Evolutionary conservation across 192 early-diverging fungal species (phyloP).

Genomic region (Backusella tuberculispora): DNA sequence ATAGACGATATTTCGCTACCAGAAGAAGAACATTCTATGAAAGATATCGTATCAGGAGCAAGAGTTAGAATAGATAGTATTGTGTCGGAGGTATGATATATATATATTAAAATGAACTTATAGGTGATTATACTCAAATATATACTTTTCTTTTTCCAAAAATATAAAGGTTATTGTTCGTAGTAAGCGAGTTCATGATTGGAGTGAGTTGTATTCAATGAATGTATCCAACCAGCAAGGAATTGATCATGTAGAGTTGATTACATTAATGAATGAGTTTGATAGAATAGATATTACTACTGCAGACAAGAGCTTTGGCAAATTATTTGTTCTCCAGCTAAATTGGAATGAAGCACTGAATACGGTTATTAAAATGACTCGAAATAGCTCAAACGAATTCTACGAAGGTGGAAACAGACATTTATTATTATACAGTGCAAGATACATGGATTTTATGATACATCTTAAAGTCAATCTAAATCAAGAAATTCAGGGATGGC

Average conservation of each 20-base stretch:
- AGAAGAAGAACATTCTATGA: conserved; percentile 14
- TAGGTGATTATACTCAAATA: not conserved
- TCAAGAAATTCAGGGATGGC: conserved; percentile 18
- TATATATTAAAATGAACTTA: not conserved
- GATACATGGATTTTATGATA: conserved; percentile 42
- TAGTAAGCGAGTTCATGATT: conserved; percentile 22
- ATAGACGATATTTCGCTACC: not conserved
- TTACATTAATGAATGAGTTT: conserved; percentile 24
- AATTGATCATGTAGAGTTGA: conserved; percentile 11
- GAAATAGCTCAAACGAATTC: conserved; percentile 17
- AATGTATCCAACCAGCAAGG: conserved; percentile 6
- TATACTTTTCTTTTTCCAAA: conserved; percentile 11
- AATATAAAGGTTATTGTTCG: conserved; percentile 25
- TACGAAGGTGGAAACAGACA: conserved; percentile 21
- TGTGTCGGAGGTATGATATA: conserved; percentile 22
- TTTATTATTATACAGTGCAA: conserved; percentile 30
- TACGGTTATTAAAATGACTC: conserved; percentile 11
- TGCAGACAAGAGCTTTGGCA: conserved; percentile 26
- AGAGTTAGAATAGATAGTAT: conserved; percentile 24
- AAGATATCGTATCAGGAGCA: conserved; percentile 19
- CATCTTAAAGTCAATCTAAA: conserved; percentile 15
- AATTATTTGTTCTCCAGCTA: conserved; percentile 10
- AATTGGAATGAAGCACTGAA: conserved; percentile 30
- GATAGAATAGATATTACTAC: conserved; percentile 24
- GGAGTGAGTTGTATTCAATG: conserved; percentile 29